Percentiles rank a stretch among this genome's conserved stretches.
These are phyloP conservation scores for Avicennia marina DNA, from an alignment of 257 asterid species.

Conservation along the genomic window DNA sequence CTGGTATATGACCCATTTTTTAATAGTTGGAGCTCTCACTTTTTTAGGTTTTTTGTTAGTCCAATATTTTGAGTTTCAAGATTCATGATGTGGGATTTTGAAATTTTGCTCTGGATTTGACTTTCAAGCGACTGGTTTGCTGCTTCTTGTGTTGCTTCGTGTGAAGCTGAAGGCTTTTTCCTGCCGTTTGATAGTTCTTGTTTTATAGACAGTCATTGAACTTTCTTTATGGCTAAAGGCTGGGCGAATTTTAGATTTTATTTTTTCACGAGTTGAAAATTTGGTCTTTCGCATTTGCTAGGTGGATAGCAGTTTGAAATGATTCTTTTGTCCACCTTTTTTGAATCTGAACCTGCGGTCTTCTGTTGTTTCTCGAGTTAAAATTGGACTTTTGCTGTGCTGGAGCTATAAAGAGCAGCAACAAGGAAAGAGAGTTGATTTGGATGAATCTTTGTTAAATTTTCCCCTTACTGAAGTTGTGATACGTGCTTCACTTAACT, in stretches of 20 bases:
- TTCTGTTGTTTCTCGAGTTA: background rate
- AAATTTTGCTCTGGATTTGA: conserved; percentile 9
- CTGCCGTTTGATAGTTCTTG: background rate
- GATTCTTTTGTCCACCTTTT: background rate
- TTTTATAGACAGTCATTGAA: background rate
- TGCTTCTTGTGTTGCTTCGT: background rate
- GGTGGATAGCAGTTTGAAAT: background rate
- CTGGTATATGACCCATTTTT: conserved; percentile 39
- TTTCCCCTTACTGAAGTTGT: background rate
- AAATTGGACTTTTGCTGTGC: background rate
- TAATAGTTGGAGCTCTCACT: background rate
- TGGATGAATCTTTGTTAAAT: background rate
- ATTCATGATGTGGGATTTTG: conserved; percentile 18
- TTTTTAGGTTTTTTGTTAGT: background rate
- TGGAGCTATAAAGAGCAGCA: background rate
- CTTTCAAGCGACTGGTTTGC: conserved; percentile 9
- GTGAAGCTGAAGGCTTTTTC: conserved; percentile 1
- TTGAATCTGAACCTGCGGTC: background rate
- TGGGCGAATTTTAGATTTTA: background rate
- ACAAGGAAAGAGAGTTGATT: background rate
- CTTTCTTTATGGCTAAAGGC: background rate
- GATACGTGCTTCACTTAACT: background rate
- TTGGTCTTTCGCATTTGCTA: conserved; percentile 1
- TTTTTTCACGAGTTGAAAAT: background rate
- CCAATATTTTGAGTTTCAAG: conserved; percentile 5